phyloP scores from a whole-genome alignment of 2,329 filamentous ascomycete genomes.

The Ascochyta rabiei region DNA sequence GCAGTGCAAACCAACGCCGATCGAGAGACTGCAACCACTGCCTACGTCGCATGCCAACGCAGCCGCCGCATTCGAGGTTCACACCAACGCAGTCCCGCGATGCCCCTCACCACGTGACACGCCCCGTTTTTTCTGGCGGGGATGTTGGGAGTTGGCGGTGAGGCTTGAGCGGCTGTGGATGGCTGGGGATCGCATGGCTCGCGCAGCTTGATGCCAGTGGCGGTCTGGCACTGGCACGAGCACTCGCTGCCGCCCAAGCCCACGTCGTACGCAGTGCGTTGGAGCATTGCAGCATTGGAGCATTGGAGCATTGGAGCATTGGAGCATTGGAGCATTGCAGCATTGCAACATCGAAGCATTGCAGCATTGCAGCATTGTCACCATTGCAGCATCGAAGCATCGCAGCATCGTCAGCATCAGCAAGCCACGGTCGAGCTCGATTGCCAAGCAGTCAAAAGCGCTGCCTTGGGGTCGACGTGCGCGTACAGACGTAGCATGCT shows the following conservation, averaged over 20 bases:
- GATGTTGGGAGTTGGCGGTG: constrained; percentile 43
- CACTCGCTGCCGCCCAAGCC: constrained; percentile 23
- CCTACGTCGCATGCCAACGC: background rate
- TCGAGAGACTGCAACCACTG: background rate
- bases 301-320: constrained; percentile 14
- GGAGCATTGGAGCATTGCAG: constrained; percentile 17
- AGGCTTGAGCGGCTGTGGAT: constrained; percentile 38
- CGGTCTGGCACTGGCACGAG: constrained; percentile 26
- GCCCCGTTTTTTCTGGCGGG: constrained; percentile 19
- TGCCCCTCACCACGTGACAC: constrained; percentile 45
- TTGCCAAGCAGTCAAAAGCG: constrained; percentile 34
- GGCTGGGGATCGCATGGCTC: constrained; percentile 36
- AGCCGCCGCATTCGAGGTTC: constrained; percentile 6
- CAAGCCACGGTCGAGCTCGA: background rate
- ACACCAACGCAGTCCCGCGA: constrained; percentile 10
- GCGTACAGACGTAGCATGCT: constrained; percentile 25
- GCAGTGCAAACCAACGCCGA: background rate
- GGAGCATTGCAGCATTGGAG: constrained; percentile 11
- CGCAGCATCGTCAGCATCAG: constrained; percentile 1
- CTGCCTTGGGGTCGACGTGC: constrained; percentile 36
- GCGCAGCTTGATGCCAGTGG: constrained; percentile 22
- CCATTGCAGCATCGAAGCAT: constrained; percentile 21
- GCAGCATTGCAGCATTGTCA: constrained; percentile 11
- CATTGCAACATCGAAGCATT: no score
- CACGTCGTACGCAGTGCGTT: constrained; percentile 27